Evolutionary conservation across 1,139 yeast species (phyloP).

Genomic region (Candida sojae): DNA sequence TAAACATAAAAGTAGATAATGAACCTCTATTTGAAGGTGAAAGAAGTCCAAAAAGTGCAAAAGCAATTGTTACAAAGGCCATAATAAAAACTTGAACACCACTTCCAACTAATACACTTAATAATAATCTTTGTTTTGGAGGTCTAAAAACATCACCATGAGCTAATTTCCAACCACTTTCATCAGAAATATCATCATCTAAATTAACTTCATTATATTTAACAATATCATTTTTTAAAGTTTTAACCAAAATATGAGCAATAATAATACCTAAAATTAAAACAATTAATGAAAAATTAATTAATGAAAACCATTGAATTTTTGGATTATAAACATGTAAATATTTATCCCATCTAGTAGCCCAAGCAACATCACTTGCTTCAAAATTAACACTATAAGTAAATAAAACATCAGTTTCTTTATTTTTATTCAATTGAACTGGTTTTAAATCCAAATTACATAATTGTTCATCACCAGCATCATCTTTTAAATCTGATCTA

Average conservation of each 20-base stretch:
- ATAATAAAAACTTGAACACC: constrained; percentile 85
- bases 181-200: constrained; percentile 88
- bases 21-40: constrained; percentile 97
- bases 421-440: constrained; percentile 31
- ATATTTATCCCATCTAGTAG: constrained; percentile 98
- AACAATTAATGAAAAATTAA: constrained; percentile 83
- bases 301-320: constrained; percentile 92
- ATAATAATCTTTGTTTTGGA: constrained; percentile 68
- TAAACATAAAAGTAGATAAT: constrained; percentile 83
- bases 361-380: constrained; percentile 82
- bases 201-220: constrained; percentile 87
- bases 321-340: constrained; percentile 89
- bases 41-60: constrained; percentile 85
- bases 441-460: constrained; percentile 36
- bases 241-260: constrained; percentile 75
- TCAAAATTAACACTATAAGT: constrained; percentile 58
- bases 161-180: constrained; percentile 95
- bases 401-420: constrained; percentile 33
- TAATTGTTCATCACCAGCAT: constrained; percentile 27
- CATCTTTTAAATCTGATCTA: constrained; percentile 31
- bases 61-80: constrained; percentile 69
- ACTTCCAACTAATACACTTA: constrained; percentile 83
- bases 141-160: constrained; percentile 95
- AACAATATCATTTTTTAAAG: constrained; percentile 81
- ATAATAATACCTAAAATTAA: constrained; percentile 75